Percentiles rank a stretch among this genome's conserved stretches.
Conservation (phyloP, 768 basidiomycete genomes). For the Mycena alexandri region DNA sequence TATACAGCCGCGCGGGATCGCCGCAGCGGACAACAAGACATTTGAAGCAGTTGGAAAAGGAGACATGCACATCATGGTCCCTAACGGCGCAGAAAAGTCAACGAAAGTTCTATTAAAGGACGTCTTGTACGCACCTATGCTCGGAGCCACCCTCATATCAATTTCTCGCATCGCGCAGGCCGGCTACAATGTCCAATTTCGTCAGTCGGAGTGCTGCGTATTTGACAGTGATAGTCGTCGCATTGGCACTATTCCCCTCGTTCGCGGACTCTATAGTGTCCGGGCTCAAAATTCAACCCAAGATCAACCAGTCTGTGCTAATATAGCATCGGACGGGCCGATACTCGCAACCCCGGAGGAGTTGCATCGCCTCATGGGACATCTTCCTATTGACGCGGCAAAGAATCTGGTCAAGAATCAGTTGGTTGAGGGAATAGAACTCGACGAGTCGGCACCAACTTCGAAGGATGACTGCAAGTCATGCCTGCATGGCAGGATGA, state of each 20-base stretch:
- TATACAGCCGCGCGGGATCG: slow-evolving; percentile 46
- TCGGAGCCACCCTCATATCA: slow-evolving; percentile 48
- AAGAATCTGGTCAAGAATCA: slow-evolving; percentile 42
- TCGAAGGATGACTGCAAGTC: slow-evolving; percentile 41
- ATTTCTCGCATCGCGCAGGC: slow-evolving; percentile 43
- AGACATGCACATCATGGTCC: slow-evolving; percentile 36
- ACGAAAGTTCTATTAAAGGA: slow-evolving; percentile 41
- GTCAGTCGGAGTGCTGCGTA: slow-evolving; percentile 39
- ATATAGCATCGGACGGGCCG: too few relatives aligned
- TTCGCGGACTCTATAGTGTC: slow-evolving; percentile 24
- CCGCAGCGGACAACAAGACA: slow-evolving; percentile 46
- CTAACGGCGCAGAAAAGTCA: slow-evolving; percentile 36
- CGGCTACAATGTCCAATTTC: slow-evolving; percentile 41
- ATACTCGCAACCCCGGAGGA: too few relatives aligned
- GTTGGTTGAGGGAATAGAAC: slow-evolving; percentile 42
- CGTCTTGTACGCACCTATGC: slow-evolving; percentile 46
- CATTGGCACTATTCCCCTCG: slow-evolving; percentile 15
- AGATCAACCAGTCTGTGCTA: too few relatives aligned
- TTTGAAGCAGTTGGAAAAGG: slow-evolving; percentile 52
- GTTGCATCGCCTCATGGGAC: too few relatives aligned
- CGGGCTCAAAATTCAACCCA: too few relatives aligned
- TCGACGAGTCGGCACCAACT: slow-evolving; percentile 37
- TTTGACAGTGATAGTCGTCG: slow-evolving; percentile 11
- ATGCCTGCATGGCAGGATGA: slow-evolving; percentile 47
- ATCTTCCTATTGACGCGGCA: too few relatives aligned